Evolutionary conservation across 495 filamentous ascomycete genomes (phyloP), one percentile per base, ranked within the genome.

Genomic region (Aspergillus leporis): DNA sequence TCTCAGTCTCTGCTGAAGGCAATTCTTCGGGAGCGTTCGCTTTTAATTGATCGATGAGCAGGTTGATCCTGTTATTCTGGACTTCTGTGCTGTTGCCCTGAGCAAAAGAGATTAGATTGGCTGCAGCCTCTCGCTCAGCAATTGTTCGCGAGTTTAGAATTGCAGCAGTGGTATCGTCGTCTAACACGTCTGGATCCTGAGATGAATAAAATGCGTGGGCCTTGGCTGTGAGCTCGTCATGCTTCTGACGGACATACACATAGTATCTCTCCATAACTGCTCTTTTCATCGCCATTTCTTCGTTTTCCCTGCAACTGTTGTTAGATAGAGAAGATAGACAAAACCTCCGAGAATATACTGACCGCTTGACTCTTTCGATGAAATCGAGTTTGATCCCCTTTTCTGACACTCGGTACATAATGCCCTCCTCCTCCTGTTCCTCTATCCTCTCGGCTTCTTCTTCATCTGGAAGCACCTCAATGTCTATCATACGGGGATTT

Each of bases 361-460:
- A 76, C 70, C 61, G 61, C 58, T 73, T 77, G 38, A 77, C 68
- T 28, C 69, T 65, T 49, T 72, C 59, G 47, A 78, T 70, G 62
- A 97, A 97, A 67, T 95, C 89, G 14, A 88, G 75, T 70, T 90
- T 88, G 72, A 97, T 83, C 36, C 90, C 90, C 61, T 78, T 79
- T 64, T 87, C 88, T 0, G 88, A 84, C 38, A 96, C 71, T 49
- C 83, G 81, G 69, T 88, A 89, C 32, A 87, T 75, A 13, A 84
- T 78, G 22, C 86, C 88, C 41, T 78, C 75, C 19, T 78, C 70
- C 49, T 77, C 65, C 41, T 80, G 65, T 12, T 87, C 82, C 50
- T 81, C 72, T 45, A 85, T 75, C 8, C 75, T 71, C 34, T 82
- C 84, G 14, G 73, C 74, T 49, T 86, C 83, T 40, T 83, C 81